Conservation (phyloP, 2,329 filamentous ascomycete genomes). For the Hypoxylon sp. region DNA sequence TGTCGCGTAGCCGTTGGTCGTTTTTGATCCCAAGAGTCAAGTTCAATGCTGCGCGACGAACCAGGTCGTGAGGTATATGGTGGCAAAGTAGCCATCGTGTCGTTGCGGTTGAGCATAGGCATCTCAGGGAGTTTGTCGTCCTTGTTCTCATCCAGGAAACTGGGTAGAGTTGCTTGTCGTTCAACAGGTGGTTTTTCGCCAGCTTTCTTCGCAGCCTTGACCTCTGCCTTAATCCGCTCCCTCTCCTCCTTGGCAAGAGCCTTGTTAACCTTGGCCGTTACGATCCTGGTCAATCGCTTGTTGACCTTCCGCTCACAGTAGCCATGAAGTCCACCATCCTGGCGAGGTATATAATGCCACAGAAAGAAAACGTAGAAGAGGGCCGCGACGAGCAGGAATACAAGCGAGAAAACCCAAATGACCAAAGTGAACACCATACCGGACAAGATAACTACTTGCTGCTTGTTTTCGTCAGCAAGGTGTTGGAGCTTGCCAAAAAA, state of each 20-base stretch:
- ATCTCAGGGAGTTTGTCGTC: slow-evolving; percentile 69
- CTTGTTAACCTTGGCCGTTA: slow-evolving; percentile 88
- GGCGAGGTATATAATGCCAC: slow-evolving; percentile 89
- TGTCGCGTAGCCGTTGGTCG: slow-evolving; percentile 62
- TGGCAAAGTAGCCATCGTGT: slow-evolving; percentile 74
- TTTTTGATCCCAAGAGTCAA: slow-evolving; percentile 67
- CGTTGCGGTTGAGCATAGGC: slow-evolving; percentile 71
- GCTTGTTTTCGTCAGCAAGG: slow-evolving; percentile 79
- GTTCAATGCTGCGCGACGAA: slow-evolving; percentile 68
- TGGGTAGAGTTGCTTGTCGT: slow-evolving; percentile 78
- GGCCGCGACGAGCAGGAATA: slow-evolving; percentile 81
- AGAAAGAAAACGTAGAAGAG: slow-evolving; percentile 90
- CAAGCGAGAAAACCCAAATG: slow-evolving; percentile 86
- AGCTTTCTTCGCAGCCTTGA: slow-evolving; percentile 67
- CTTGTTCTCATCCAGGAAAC: slow-evolving; percentile 64
- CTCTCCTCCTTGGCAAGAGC: slow-evolving; percentile 84
- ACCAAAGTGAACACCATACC: slow-evolving; percentile 94
- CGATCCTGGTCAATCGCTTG: slow-evolving; percentile 84
- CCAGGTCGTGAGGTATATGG: slow-evolving; percentile 72
- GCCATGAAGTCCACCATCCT: slow-evolving; percentile 83
- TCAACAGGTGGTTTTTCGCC: slow-evolving; percentile 66
- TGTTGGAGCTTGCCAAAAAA: slow-evolving; percentile 87
- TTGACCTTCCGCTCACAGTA: slow-evolving; percentile 97
- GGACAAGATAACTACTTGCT: slow-evolving; percentile 85
- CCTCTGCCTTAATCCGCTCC: slow-evolving; percentile 67